Evolutionary conservation across 2,329 filamentous ascomycete genomes (phyloP), one percentile per base, ranked within the genome.

Genomic region (Pezicula neosporulosa): DNA sequence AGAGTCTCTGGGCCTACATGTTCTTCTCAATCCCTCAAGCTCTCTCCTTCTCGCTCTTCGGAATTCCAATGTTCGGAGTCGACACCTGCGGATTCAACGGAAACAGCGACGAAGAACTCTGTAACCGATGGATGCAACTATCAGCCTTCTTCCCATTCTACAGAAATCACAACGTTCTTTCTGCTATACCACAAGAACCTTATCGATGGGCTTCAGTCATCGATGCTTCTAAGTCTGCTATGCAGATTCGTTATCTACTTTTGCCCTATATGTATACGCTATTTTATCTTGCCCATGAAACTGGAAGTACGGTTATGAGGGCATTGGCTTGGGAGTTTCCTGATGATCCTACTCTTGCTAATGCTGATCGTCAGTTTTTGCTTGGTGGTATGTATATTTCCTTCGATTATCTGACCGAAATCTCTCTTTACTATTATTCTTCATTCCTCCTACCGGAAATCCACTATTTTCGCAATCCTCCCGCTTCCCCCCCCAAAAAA

Each of bases 71-170:
- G 86, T 89, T 89, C 56, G 86, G 86, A 8, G 77, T 80, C 19
- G 84, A 88, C 60, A 83, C 82, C 1, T 88, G 85, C 61, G 87
- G 87, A 0, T 90, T 90, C 72, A 77, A 76, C 48, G 83, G 81
- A 8, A 87, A 90, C 63, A 72, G 77, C 0, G 81, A 85, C 56
- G 77, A 82, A 62, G 85, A 90, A 63, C 78, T 91, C 3, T 91
- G 87, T 69, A 80, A 80, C 49, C 76, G 87, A 18, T 90, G 86
- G 85, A 87, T 87, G 83, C 82, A 86, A 62, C 73, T 89, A 1
- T 80, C 76, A 1, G 86, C 86, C 10, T 90, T 90, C 74, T 89
- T 89, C 71, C 85, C 86, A 6, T 90, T 90, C 70, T 90, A 89
- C 70, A 77, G 87, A 24, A 90, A 90, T 68, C 87, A 92, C 72